Evolutionary conservation across 352 stramenopile species (phyloP).

Genomic region (Globisporangium carolinianum): DNA sequence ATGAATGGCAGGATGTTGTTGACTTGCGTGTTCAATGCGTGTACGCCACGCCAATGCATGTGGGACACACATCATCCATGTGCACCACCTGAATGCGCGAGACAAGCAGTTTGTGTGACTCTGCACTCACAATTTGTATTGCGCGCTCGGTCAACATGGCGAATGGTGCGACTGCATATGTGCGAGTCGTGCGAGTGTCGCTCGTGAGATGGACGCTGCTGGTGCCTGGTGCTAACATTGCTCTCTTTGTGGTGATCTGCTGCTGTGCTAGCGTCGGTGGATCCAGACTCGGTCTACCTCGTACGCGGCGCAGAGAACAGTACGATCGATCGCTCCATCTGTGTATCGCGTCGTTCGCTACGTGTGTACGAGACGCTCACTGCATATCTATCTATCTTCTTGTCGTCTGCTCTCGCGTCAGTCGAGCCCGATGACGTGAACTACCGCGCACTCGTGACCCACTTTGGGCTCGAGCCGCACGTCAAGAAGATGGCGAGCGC

Average conservation of each 20-base stretch:
- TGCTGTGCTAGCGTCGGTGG: conserved; percentile 16
- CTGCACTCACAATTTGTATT: not conserved
- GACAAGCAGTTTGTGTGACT: not conserved
- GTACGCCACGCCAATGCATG: not conserved
- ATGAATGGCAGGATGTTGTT: not conserved
- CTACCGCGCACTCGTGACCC: conserved; percentile 50
- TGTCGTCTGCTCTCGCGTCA: conserved; percentile 11
- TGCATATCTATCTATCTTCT: not conserved
- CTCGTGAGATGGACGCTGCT: not conserved
- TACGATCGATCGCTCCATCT: conserved; percentile 15
- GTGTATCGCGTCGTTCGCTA: not conserved
- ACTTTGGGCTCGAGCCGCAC: conserved; percentile 61
- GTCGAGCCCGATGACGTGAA: conserved; percentile 57
- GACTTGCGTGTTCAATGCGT: not conserved
- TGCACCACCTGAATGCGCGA: not conserved
- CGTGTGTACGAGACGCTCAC: not conserved
- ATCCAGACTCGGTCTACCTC: conserved; percentile 52
- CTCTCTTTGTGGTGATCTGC: not conserved
- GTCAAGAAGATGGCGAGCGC: conserved; percentile 51
- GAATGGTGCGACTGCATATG: conserved; percentile 2
- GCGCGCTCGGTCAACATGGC: conserved; percentile 1
- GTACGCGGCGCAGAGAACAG: conserved; percentile 48
- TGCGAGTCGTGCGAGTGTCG: not conserved
- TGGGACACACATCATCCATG: not conserved
- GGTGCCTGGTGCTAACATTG: too few species aligned